Conservation (phyloP, 495 filamentous ascomycete genomes). For the Trichoderma gamsii region DNA sequence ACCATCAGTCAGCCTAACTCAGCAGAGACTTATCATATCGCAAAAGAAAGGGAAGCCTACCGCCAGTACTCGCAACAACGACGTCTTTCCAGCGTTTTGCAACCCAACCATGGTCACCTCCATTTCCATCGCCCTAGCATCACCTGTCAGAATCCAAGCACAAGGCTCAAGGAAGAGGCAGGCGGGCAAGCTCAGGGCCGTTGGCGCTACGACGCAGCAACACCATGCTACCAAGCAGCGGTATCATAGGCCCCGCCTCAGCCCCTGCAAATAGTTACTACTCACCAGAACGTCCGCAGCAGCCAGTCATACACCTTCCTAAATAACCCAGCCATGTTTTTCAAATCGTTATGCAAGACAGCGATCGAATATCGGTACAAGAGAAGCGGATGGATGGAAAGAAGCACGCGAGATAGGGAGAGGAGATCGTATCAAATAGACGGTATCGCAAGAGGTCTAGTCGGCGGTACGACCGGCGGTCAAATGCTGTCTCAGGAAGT, state of each 20-base stretch:
- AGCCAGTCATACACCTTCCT: conserved; percentile 97
- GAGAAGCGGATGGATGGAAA: not conserved
- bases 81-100: conserved; percentile 98
- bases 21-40: conserved; percentile 9
- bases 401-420: not conserved
- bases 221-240: conserved; percentile 15
- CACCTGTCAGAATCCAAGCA: conserved; percentile 24
- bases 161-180: conserved; percentile 6
- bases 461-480: not conserved
- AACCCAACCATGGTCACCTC: conserved; percentile 99
- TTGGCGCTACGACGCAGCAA: not conserved
- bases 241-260: not conserved
- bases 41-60: conserved; percentile 49
- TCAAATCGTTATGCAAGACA: not conserved
- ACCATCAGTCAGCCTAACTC: conserved; percentile 25
- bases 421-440: not conserved
- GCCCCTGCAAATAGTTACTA: conserved; percentile 23
- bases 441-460: not conserved
- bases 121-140: conserved; percentile 89
- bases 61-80: conserved; percentile 84
- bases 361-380: conserved; percentile 4
- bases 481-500: conserved; percentile 1
- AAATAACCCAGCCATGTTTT: conserved; percentile 78
- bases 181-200: conserved; percentile 14
- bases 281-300: conserved; percentile 95